A percentile compares a stretch with the other conserved stretches of the same genome.
These are phyloP conservation scores for Suillus subaureus DNA, from an alignment of 768 basidiomycete species.

Conservation along the genomic window DNA sequence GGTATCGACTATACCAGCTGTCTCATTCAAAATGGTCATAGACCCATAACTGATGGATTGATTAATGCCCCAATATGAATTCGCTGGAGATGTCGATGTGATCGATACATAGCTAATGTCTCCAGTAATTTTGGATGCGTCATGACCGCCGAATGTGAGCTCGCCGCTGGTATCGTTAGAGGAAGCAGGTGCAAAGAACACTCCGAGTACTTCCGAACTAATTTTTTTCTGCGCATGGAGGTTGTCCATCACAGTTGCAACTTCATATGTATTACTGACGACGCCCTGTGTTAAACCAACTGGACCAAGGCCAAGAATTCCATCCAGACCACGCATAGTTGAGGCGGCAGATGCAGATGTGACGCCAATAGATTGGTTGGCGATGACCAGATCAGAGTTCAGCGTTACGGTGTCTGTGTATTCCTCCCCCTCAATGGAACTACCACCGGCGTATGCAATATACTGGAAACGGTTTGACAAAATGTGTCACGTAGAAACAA, in stretches of 20 bases:
- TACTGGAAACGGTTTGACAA: background rate
- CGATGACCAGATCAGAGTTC: constrained; percentile 17
- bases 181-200: constrained; percentile 35
- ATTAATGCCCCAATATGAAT: constrained; percentile 37
- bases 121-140: constrained; percentile 35
- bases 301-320: constrained; percentile 27
- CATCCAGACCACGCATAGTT: constrained; percentile 33
- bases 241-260: constrained; percentile 36
- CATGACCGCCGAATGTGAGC: constrained; percentile 40
- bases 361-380: constrained; percentile 36
- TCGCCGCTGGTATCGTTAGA: constrained; percentile 31
- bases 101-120: constrained; percentile 32
- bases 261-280: background rate
- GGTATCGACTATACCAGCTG: no score
- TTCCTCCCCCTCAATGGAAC: constrained; percentile 16
- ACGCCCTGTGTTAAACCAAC: constrained; percentile 3
- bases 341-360: constrained; percentile 16
- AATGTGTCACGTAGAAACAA: no score
- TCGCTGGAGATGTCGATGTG: constrained; percentile 34
- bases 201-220: constrained; percentile 22
- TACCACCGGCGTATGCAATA: constrained; percentile 14
- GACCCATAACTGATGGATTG: constrained; percentile 17
- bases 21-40: no score
- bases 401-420: constrained; percentile 21
- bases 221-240: constrained; percentile 33